Base-by-base conservation (phyloP, 345 rosid genomes). In the thale cress (Arabidopsis thaliana) region DNA sequence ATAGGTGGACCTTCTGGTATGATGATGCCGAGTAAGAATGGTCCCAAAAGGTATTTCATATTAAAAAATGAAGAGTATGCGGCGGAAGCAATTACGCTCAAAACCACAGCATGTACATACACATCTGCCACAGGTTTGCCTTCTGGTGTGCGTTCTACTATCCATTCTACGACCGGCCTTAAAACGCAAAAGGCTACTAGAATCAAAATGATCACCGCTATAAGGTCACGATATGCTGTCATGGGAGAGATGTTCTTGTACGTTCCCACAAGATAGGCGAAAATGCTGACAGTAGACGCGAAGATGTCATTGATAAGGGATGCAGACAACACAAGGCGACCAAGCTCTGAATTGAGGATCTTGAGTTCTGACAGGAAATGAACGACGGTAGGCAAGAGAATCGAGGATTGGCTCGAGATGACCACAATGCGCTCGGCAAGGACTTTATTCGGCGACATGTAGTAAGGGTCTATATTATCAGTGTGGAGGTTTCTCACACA, bases 1-100 rank as follows among this genome's bases (percentile, higher is more conserved):
- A 84, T 38, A 2, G 84, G 85, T 4, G 84, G 84, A 1, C 87
- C 87, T 3, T 76, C 79, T 0, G 87, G 85, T 3, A 82, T 67
- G 4, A 77, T 78, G 8, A 82, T 22, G 22, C 87, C 85, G 0
- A 80, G 7, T 13, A 65, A 24, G 11, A 78, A 67, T 7, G 83
- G 81, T 24, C 85, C 87, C 38, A 80, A 33, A 0, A 79, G 14
- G n/a, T 78, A 37, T 38, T 73, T 42, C 30, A 59, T 69, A 10
- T 70, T 50, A 36, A 60, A 51, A 8, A 56, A n/a, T 28, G 66
- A 10, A 1, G 84, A 20, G 24, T 42, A 73, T 5, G 52, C 23
- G 0, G 71, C 48, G 10, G 65, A 75, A 4, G 30, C 73, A 1
- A 80, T 4, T 7, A 76, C 67, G 28, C 59, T 11, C 9, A 78